Base-by-base conservation (phyloP, 2,329 filamentous ascomycete genomes). In the Hymenoscyphus fructigenus region DNA sequence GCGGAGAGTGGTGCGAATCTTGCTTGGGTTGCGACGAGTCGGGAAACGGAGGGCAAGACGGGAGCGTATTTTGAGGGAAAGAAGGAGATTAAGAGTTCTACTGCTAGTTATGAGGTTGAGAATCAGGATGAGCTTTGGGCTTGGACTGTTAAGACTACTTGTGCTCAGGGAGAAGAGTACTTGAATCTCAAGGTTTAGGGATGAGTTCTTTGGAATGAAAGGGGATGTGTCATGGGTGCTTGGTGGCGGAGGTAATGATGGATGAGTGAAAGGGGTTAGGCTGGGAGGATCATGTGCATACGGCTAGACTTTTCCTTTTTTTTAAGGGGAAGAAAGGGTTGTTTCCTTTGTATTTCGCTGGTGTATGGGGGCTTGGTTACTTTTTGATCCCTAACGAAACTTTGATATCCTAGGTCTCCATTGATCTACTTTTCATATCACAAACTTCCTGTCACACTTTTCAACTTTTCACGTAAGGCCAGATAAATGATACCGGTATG, bases 91-190 rank as follows among this genome's bases (percentile, higher is more conserved):
- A 70, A 72, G 65, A 79, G 76, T 9, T 82, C 81, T 67, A 71
- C 72, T 23, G 78, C 76, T 50, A 84, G 80, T 67, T 79, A 81
- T 65, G 75, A 79, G 59, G 73, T 76, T 70, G 68, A 61, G 28
- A 81, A 82, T 69, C 82, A 84, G 70, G 79, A 84, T 17, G 80
- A 83, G 67, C 66, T 83, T 36, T 83, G 80, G 80, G 61, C 72
- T 28, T 84, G 81, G 82, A 84, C 81, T 10, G 71, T 82, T 15
- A 73, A 75, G 34, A 72, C 69, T 65, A 61, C 78, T 36, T 73
- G 74, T 50, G 29, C 32, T 5, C 50, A 58, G 15, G 44, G 38
- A 14, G 50, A 53, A 15, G 62, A 63, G 26, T 44, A 23, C 26
- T 41, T 59, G 57, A 36, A 26, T 17, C 34, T 38, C 7, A 59